These are phyloP conservation scores for Saturnispora hagleri DNA, from an alignment of 805 yeast species.

Conservation along the genomic window DNA sequence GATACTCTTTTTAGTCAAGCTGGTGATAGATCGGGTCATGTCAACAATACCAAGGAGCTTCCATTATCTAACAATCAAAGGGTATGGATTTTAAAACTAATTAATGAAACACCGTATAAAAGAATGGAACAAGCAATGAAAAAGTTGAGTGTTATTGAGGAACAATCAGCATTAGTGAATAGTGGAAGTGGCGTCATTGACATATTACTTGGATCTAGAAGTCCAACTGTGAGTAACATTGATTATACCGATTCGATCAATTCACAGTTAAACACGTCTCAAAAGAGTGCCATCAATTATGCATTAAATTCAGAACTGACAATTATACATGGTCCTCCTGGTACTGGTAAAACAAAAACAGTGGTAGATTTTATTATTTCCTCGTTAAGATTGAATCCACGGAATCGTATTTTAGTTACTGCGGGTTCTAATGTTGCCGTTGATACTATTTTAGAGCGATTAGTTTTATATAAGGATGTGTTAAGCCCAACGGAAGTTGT, in stretches of 20 bases:
- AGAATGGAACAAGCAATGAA: conserved; percentile 73
- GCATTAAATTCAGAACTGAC: conserved; percentile 47
- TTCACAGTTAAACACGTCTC: conserved; percentile 52
- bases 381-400: conserved; percentile 30
- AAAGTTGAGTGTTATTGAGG: conserved; percentile 42
- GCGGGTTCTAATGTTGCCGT: conserved; percentile 93
- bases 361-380: conserved; percentile 75
- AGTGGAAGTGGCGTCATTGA: conserved; percentile 29
- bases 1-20: background rate
- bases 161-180: conserved; percentile 23
- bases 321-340: conserved; percentile 75
- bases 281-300: conserved; percentile 60
- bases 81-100: conserved; percentile 62
- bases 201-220: conserved; percentile 36
- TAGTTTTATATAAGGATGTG: conserved; percentile 29
- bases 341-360: conserved; percentile 81
- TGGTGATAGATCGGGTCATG: conserved; percentile 4
- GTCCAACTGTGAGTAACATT: conserved; percentile 16
- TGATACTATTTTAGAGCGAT: conserved; percentile 79
- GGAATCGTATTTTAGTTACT: conserved; percentile 62
- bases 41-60: background rate
- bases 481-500: conserved; percentile 39
- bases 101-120: conserved; percentile 64
- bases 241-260: conserved; percentile 30
- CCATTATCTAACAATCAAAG: background rate